These are phyloP conservation scores for Leptographium radiaticola DNA, from an alignment of 2,329 filamentous ascomycete genomes.

Conservation along the genomic window DNA sequence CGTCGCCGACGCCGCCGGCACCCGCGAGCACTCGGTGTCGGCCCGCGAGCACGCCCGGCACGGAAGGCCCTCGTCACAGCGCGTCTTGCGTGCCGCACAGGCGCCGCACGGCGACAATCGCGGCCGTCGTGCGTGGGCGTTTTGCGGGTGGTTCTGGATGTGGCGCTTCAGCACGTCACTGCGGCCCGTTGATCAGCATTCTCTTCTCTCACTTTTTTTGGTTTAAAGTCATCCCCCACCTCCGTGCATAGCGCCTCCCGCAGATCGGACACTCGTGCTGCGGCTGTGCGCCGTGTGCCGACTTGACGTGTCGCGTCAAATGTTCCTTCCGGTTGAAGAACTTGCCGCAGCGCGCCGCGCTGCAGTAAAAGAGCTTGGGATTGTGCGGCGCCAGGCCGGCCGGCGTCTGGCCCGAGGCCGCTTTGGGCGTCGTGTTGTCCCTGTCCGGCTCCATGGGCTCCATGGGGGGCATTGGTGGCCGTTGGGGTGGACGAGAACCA, in stretches of 20 bases:
- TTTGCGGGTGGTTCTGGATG: slow-evolving; percentile 2
- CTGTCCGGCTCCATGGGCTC: too few relatives aligned
- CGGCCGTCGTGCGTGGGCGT: background rate
- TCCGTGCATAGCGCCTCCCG: slow-evolving; percentile 2
- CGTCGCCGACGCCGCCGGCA: background rate
- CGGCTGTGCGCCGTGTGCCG: slow-evolving; percentile 1
- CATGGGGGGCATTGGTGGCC: too few relatives aligned
- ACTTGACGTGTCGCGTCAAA: slow-evolving; percentile 2
- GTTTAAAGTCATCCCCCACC: background rate
- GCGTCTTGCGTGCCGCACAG: background rate
- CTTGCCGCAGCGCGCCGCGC: slow-evolving; percentile 1
- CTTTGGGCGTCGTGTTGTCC: background rate
- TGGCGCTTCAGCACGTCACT: slow-evolving; percentile 5
- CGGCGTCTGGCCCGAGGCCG: background rate
- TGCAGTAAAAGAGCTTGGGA: slow-evolving; percentile 2
- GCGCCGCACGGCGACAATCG: background rate
- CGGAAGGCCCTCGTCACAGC: background rate
- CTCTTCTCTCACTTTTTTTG: too few relatives aligned
- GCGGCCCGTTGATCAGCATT: background rate
- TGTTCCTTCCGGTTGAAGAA: slow-evolving; percentile 5
- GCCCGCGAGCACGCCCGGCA: background rate
- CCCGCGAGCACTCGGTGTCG: background rate
- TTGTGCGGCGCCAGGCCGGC: background rate
- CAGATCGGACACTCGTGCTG: slow-evolving; percentile 3
- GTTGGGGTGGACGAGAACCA: too few relatives aligned